These are phyloP conservation scores for Carnegiea gigantea DNA, from an alignment of 179 eudicot species.

Conservation along the genomic window DNA sequence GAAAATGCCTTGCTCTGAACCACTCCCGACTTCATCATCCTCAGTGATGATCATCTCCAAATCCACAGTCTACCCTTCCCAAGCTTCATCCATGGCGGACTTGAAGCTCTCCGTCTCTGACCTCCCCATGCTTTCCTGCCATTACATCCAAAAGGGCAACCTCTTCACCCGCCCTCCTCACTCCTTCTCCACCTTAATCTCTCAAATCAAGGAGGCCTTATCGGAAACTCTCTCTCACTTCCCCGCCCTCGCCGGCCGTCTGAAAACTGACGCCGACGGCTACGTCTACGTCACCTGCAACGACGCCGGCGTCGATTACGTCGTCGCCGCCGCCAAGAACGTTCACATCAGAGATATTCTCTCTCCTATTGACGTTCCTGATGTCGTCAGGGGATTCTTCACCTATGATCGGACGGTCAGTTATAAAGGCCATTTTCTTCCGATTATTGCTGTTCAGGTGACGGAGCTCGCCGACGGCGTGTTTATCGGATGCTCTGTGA, in stretches of 20 bases:
- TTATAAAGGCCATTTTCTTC: slow-evolving; percentile 70
- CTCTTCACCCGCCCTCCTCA: slow-evolving; percentile 54
- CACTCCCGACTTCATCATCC: neutral
- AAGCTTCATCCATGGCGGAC: slow-evolving; percentile 27
- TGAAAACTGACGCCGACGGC: slow-evolving; percentile 55
- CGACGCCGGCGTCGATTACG: slow-evolving; percentile 67
- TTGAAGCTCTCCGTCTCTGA: slow-evolving; percentile 67
- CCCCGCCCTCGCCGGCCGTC: slow-evolving; percentile 87
- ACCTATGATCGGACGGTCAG: slow-evolving; percentile 55
- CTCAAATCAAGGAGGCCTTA: slow-evolving; percentile 45
- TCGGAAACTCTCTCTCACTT: slow-evolving; percentile 61
- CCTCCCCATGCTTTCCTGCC: slow-evolving; percentile 92
- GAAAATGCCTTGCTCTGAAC: slow-evolving; percentile 50
- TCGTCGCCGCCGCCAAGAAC: slow-evolving; percentile 47
- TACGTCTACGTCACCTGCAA: slow-evolving; percentile 65
- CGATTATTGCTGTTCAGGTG: slow-evolving; percentile 72
- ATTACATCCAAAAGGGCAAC: slow-evolving; percentile 88
- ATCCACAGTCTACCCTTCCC: slow-evolving; percentile 28
- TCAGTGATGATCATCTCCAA: slow-evolving; percentile 20
- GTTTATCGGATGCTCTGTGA: slow-evolving; percentile 73
- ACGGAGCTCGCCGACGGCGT: slow-evolving; percentile 80
- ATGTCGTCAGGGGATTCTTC: slow-evolving; percentile 50
- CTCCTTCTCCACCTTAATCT: slow-evolving; percentile 23
- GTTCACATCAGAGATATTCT: slow-evolving; percentile 51
- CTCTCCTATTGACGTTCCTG: slow-evolving; percentile 54